phyloP scores from a whole-genome alignment of 495 filamentous ascomycete species.

The Penicillium egyptiacum region DNA sequence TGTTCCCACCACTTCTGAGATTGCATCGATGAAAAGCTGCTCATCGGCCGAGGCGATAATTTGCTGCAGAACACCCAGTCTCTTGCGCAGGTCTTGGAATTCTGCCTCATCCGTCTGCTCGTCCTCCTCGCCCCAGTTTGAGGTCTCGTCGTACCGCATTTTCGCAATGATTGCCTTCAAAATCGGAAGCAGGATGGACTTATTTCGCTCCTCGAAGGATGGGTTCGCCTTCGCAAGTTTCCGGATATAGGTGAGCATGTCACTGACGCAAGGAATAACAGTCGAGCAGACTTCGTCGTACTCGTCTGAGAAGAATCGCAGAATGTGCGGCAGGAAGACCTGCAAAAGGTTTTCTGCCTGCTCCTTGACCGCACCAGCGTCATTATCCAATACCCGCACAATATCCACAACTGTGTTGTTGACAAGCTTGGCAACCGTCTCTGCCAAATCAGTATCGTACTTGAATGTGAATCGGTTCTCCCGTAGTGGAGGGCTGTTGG shows the following conservation, averaged over 20 bases:
- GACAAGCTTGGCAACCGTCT: slow-evolving; percentile 92
- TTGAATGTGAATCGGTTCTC: slow-evolving; percentile 73
- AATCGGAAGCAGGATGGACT: slow-evolving; percentile 77
- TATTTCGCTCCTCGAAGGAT: slow-evolving; percentile 64
- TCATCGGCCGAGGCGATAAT: slow-evolving; percentile 83
- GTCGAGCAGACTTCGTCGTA: slow-evolving; percentile 97
- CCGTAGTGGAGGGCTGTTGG: slow-evolving; percentile 73
- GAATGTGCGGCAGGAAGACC: slow-evolving; percentile 76
- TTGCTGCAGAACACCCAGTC: slow-evolving; percentile 86
- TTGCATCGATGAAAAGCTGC: slow-evolving; percentile 76
- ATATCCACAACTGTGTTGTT: slow-evolving; percentile 86
- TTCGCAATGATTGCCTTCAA: slow-evolving; percentile 88
- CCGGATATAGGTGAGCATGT: slow-evolving; percentile 83
- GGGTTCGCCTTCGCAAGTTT: slow-evolving; percentile 65
- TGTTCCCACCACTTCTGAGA: slow-evolving; percentile 76
- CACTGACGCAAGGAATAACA: slow-evolving; percentile 85
- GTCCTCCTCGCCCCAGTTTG: slow-evolving; percentile 90
- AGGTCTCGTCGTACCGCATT: slow-evolving; percentile 95
- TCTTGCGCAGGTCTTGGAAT: slow-evolving; percentile 89
- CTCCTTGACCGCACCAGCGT: slow-evolving; percentile 53
- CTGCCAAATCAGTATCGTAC: slow-evolving; percentile 93
- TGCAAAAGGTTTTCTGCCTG: slow-evolving; percentile 74
- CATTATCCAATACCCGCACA: slow-evolving; percentile 69
- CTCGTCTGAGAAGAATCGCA: slow-evolving; percentile 95
- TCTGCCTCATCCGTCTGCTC: slow-evolving; percentile 98